A percentile compares a stretch with the other conserved stretches of the same genome.
Conservation (phyloP, 2,329 filamentous ascomycete genomes). For the Talaromyces sp. region DNA sequence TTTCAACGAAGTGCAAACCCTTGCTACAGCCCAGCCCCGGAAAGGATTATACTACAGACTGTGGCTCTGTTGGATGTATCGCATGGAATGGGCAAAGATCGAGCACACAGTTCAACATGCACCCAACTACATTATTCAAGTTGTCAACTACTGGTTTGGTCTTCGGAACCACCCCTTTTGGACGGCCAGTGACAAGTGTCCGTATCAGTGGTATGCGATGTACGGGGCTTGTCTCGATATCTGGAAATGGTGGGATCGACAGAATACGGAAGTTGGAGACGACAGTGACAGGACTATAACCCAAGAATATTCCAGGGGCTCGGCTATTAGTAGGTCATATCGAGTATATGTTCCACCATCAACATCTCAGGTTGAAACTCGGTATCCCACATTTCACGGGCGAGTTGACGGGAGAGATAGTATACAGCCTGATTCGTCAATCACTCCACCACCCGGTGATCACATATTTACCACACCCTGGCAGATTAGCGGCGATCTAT, state of each 20-base stretch:
- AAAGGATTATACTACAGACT: neutral
- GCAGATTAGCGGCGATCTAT: neutral
- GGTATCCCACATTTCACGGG: neutral
- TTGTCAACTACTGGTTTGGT: constrained; percentile 1
- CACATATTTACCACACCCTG: neutral
- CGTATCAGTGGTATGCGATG: constrained; percentile 5
- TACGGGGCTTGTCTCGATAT: neutral
- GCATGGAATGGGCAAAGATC: constrained; percentile 7
- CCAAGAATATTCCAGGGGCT: neutral
- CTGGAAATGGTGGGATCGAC: neutral
- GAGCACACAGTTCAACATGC: neutral
- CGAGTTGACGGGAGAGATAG: neutral
- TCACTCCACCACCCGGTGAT: neutral
- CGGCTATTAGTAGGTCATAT: neutral
- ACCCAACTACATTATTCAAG: constrained; percentile 4
- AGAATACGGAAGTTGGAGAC: too few relatives aligned
- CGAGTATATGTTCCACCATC: neutral
- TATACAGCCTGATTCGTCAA: neutral
- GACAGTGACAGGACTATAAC: neutral
- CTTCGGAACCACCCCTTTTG: constrained; percentile 7
- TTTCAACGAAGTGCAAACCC: neutral
- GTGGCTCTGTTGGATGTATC: constrained; percentile 14
- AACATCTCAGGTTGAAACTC: neutral
- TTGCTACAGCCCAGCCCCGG: neutral
- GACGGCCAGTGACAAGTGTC: neutral